Conservation (phyloP, 306 rosid genomes). For the Albizia julibrissin region DNA sequence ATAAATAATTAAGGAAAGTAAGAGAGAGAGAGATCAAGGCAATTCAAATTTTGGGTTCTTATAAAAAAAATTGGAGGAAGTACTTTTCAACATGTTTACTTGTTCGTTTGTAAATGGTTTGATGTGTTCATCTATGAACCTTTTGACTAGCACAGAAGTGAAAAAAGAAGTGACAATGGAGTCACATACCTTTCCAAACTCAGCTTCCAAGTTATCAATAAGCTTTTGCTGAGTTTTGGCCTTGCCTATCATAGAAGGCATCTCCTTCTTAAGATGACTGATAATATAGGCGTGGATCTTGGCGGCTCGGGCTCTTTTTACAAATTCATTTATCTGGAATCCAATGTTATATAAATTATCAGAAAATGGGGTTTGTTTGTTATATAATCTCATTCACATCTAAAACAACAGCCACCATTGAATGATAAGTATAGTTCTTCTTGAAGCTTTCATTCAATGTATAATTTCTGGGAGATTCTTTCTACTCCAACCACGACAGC, state of each 20-base stretch:
- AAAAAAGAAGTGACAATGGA: not conserved
- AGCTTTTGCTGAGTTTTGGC: conserved; percentile 83
- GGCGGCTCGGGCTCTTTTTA: conserved; percentile 88
- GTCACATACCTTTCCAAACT: conserved; percentile 73
- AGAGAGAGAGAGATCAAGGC: too few relatives aligned
- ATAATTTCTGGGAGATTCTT: not conserved
- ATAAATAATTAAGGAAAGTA: too few relatives aligned
- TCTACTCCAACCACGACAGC: not conserved
- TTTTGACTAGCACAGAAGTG: not conserved
- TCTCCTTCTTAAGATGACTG: conserved; percentile 81
- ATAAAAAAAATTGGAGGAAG: too few relatives aligned
- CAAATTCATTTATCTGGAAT: conserved; percentile 88
- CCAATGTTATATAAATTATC: not conserved
- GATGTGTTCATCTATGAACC: not conserved
- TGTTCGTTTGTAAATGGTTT: not conserved
- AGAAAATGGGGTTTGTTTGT: not conserved
- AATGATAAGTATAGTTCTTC: not conserved
- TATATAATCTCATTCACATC: not conserved
- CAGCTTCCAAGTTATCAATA: conserved; percentile 66
- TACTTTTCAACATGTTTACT: not conserved
- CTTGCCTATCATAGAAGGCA: conserved; percentile 94
- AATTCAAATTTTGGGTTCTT: too few relatives aligned
- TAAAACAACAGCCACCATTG: not conserved
- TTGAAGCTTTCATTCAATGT: not conserved
- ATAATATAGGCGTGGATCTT: conserved; percentile 92